Conservation (phyloP, 225 moss, liverwort and hornwort genomes). For the Bryum argenteum region DNA sequence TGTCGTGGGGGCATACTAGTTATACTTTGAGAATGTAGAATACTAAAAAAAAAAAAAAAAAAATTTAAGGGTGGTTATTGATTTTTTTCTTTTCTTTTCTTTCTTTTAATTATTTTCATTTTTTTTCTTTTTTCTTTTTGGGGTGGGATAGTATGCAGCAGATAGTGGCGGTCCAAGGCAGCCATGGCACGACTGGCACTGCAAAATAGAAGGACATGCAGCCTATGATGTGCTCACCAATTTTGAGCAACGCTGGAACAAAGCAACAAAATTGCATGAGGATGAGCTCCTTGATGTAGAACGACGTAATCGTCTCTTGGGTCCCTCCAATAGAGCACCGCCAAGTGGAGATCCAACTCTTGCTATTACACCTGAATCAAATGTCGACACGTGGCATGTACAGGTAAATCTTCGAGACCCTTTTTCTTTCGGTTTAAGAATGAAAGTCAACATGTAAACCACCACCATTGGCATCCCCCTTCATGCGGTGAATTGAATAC, state of each 20-base stretch:
- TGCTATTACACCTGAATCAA: slow-evolving; percentile 38
- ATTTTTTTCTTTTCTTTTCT: background rate
- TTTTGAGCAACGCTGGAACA: slow-evolving; percentile 90
- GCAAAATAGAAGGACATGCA: slow-evolving; percentile 88
- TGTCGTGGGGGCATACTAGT: too few relatives aligned
- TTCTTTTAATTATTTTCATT: background rate
- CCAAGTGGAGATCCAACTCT: slow-evolving; percentile 61
- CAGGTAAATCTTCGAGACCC: slow-evolving; percentile 41
- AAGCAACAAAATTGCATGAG: slow-evolving; percentile 62
- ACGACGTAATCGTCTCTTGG: slow-evolving; percentile 50
- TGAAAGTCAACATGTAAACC: too few relatives aligned
- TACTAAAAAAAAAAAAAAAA: too few relatives aligned
- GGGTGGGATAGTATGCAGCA: slow-evolving; percentile 34
- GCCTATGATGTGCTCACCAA: slow-evolving; percentile 92
- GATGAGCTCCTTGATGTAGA: slow-evolving; percentile 72
- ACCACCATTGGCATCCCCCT: too few relatives aligned
- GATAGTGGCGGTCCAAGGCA: slow-evolving; percentile 83
- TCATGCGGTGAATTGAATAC: too few relatives aligned
- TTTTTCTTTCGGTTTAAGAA: too few relatives aligned
- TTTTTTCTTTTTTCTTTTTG: background rate
- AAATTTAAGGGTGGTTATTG: too few relatives aligned
- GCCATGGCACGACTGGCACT: slow-evolving; percentile 96
- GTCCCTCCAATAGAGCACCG: slow-evolving; percentile 64
- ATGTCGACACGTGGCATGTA: slow-evolving; percentile 74
- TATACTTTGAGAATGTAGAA: too few relatives aligned